Evolutionary conservation across 129 eudicot genomes (phyloP), one percentile per base, ranked within the genome.

Genomic region (Centaurea solstitialis): DNA sequence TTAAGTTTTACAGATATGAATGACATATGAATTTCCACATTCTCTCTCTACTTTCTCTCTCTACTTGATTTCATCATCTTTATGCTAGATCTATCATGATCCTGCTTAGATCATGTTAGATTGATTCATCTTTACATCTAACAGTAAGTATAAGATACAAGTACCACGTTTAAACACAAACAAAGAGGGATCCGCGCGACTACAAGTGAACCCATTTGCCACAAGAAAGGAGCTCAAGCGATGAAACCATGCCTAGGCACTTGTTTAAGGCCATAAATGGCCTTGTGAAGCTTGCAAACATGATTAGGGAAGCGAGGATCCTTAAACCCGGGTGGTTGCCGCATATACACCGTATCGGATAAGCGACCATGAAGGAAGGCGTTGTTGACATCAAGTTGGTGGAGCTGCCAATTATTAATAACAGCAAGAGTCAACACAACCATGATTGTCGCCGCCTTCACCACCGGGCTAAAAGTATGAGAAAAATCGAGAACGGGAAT

Each of bases 221-320:
- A 68, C 20, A 28, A 68, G 73, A 22, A 68, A 68, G 6, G 13
- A 17, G 12, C 72, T 33, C 7, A 68, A 39, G 13, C 38, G 40
- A 24, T 24, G 20, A 39, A 24, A 68, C 73, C 73, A 68, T 8
- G 40, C 73, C 17, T 20, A 26, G 39, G 73, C 17, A 43, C 73
- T n/a, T 68, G 73, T 17, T 68, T 68, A 0, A 68, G 20, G 41
- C 73, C 73, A 70, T 70, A 70, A 26, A 70, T 70, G 22, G 43
- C 74, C 40, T 70, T 70, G 43, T 23, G 74, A 13, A 70, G 43
- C 74, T 70, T 70, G 45, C 74, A 70, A 7, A 26, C 43, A 70
- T 70, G 43, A 24, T 30, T 9, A 12, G 74, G 74, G 40, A 13
- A 40, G 40, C 40, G 43, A 24, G n/a, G 41, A 33, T 33, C 74